Evolutionary conservation across 2,329 filamentous ascomycete genomes (phyloP).

Genomic region (Beauveria varroae): DNA sequence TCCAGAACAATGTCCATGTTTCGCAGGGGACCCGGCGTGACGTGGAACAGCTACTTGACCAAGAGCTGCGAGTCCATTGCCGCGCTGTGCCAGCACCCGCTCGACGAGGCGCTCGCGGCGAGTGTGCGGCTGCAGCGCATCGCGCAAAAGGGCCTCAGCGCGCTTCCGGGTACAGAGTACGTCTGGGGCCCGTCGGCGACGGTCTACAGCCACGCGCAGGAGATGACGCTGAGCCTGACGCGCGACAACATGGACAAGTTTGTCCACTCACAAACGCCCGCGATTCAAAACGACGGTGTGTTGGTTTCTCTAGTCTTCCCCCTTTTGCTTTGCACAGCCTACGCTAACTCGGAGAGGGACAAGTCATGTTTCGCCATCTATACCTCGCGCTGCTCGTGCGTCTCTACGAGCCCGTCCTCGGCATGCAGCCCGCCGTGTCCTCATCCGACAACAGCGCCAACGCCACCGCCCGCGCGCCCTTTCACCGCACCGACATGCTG

Average conservation of each 20-base stretch:
- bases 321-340: too few species aligned
- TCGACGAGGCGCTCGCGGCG: background rate
- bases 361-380: constrained; percentile 13
- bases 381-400: constrained; percentile 20
- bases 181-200: constrained; percentile 1
- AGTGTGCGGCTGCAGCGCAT: constrained; percentile 2
- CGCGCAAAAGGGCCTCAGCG: background rate
- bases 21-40: background rate
- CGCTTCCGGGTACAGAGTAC: constrained; percentile 1
- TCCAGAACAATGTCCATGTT: constrained; percentile 7
- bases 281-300: background rate
- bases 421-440: constrained; percentile 14
- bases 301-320: background rate
- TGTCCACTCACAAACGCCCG: background rate
- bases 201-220: background rate
- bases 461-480: background rate
- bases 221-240: constrained; percentile 5
- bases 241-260: constrained; percentile 5
- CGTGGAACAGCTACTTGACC: constrained; percentile 4
- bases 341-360: background rate
- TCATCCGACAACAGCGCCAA: background rate
- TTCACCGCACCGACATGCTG: constrained; percentile 8
- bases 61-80: constrained; percentile 6
- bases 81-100: constrained; percentile 1
- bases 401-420: constrained; percentile 24